phyloP scores from a whole-genome alignment of 148 eudicot genomes.

The Fallopia convolvulus region DNA sequence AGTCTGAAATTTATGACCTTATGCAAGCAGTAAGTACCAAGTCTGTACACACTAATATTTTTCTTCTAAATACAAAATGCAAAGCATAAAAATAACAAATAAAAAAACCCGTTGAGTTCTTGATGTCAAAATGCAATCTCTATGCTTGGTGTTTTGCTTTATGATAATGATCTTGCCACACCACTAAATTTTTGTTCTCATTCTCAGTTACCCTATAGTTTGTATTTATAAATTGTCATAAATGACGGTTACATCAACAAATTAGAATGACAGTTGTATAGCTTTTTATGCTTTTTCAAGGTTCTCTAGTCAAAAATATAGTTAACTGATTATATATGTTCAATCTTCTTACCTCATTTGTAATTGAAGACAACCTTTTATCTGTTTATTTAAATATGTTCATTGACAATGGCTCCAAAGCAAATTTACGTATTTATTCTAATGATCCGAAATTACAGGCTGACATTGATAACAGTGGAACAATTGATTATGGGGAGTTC shows the following conservation, averaged over 20 bases:
- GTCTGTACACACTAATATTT: neutral
- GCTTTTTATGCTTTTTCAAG: too few relatives aligned
- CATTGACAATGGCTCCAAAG: neutral
- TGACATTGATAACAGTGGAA: constrained; percentile 40
- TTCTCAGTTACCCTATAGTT: neutral
- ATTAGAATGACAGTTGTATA: too few relatives aligned
- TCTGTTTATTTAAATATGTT: neutral
- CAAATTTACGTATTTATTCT: neutral
- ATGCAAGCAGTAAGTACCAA: constrained; percentile 33
- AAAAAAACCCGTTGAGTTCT: neutral
- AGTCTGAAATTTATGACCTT: constrained; percentile 37
- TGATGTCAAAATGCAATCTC: neutral
- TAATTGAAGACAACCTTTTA: neutral
- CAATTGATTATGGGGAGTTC: constrained; percentile 24
- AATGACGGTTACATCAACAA: neutral
- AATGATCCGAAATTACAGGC: constrained; percentile 22
- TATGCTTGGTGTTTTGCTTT: neutral
- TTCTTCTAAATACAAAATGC: neutral
- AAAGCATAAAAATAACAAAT: neutral
- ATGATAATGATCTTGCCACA: neutral
- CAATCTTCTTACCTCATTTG: neutral
- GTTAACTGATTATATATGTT: neutral
- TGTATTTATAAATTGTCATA: neutral
- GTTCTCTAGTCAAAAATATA: neutral
- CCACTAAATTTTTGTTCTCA: neutral